A percentile compares a stretch with the other conserved stretches of the same genome.
Conservation (phyloP, 2,329 filamentous ascomycete genomes). For the Mollisia scopiformis region DNA sequence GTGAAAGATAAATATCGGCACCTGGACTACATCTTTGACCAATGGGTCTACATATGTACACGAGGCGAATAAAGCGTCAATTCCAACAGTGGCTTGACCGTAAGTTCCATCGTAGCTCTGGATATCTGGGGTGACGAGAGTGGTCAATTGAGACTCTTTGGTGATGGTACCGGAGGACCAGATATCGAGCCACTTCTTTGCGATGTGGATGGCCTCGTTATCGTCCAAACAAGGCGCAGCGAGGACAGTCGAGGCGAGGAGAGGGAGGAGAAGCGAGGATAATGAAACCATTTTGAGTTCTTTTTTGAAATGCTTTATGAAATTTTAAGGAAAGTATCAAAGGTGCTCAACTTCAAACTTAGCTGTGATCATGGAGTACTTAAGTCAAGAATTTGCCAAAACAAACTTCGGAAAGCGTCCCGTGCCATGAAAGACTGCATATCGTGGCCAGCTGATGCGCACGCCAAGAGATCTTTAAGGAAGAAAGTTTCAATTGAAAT, state of each 20-base stretch:
- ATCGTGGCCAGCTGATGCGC: not conserved
- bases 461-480: too few species aligned
- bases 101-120: not conserved
- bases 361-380: not conserved
- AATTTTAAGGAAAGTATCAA: not conserved
- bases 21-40: not conserved
- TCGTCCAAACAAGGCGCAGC: not conserved
- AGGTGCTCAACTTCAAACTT: not conserved
- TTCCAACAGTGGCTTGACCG: not conserved
- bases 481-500: too few species aligned
- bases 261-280: not conserved
- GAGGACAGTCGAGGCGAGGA: not conserved
- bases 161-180: not conserved
- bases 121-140: not conserved
- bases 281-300: constrained; percentile 7
- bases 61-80: constrained; percentile 1
- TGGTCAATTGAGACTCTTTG: not conserved
- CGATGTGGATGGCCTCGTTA: not conserved
- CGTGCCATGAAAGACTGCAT: not conserved
- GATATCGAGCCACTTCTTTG: not conserved
- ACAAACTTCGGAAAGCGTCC: not conserved
- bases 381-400: not conserved
- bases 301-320: too few species aligned
- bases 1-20: constrained; percentile 1
- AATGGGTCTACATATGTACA: constrained; percentile 1